A percentile compares a stretch with the other conserved stretches of the same genome.
These are phyloP conservation scores for Gossypium schwendimanii DNA, from an alignment of 441 rosid genomes.

Conservation along the genomic window DNA sequence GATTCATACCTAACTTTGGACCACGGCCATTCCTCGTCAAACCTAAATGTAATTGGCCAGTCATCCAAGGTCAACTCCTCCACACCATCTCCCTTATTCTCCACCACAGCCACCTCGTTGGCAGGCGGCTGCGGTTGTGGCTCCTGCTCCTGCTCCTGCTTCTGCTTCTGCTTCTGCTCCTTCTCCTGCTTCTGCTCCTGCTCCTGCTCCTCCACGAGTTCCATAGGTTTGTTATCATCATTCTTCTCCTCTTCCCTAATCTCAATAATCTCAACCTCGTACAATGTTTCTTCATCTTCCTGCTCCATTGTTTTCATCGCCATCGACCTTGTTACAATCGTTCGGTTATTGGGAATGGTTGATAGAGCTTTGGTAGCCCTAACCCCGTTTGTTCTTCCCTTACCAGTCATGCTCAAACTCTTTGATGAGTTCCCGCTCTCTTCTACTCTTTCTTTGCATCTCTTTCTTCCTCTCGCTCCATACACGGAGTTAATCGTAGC, in stretches of 20 bases:
- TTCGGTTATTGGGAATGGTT: not conserved
- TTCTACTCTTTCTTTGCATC: not conserved
- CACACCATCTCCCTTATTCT: not conserved
- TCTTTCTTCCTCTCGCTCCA: constrained; percentile 11
- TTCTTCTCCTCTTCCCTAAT: not conserved
- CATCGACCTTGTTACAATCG: constrained; percentile 5
- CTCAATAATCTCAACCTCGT: not conserved
- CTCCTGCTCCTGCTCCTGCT: too few relatives aligned
- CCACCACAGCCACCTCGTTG: not conserved
- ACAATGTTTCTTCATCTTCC: not conserved
- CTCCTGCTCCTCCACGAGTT: not conserved
- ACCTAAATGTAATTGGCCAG: constrained; percentile 23
- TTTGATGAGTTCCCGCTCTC: constrained; percentile 3
- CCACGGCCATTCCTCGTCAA: constrained; percentile 17
- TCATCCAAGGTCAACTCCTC: constrained; percentile 11
- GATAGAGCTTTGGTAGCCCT: not conserved
- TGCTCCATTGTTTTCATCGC: not conserved
- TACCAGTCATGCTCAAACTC: constrained; percentile 13
- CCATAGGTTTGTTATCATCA: not conserved
- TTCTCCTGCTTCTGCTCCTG: not conserved
- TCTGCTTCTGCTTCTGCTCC: too few relatives aligned
- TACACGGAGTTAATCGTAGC: constrained; percentile 19
- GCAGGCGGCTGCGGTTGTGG: not conserved
- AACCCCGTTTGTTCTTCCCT: constrained; percentile 9
- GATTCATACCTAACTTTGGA: not conserved